These are phyloP conservation scores for Podospora anserina DNA, from an alignment of 495 filamentous ascomycete species.

Conservation along the genomic window DNA sequence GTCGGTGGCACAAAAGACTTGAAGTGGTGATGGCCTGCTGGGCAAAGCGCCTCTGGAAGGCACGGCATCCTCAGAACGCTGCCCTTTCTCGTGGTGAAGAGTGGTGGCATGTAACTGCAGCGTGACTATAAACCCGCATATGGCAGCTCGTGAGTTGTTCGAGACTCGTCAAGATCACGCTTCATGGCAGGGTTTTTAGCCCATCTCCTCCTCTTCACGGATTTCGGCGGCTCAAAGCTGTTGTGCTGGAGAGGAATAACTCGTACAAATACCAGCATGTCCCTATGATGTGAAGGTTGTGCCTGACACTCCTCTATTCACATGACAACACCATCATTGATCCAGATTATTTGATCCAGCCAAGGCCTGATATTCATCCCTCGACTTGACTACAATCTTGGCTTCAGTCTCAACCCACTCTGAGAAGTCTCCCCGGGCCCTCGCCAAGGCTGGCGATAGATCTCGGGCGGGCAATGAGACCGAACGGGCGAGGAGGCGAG, in stretches of 20 bases:
- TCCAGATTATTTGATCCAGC: neutral
- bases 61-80: neutral
- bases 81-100: neutral
- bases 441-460: slow-evolving; percentile 7
- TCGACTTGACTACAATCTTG: neutral
- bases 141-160: neutral
- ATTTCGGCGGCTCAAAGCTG: neutral
- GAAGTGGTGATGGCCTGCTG: neutral
- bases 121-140: neutral
- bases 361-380: neutral
- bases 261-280: slow-evolving; percentile 5
- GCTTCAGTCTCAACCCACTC: slow-evolving; percentile 5
- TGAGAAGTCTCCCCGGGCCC: neutral
- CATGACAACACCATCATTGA: neutral
- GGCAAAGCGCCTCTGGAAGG: neutral
- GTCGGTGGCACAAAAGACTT: slow-evolving; percentile 18
- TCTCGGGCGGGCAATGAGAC: slow-evolving; percentile 4
- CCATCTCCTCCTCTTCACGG: slow-evolving; percentile 7
- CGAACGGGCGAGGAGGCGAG: slow-evolving; percentile 7
- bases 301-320: neutral
- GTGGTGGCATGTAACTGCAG: neutral
- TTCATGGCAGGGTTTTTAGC: slow-evolving; percentile 6
- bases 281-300: neutral
- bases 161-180: slow-evolving; percentile 1
- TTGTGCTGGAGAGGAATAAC: too few species aligned